Evolutionary conservation across 2,329 filamentous ascomycete genomes (phyloP).

Genomic region (Neofusicoccum sp.): DNA sequence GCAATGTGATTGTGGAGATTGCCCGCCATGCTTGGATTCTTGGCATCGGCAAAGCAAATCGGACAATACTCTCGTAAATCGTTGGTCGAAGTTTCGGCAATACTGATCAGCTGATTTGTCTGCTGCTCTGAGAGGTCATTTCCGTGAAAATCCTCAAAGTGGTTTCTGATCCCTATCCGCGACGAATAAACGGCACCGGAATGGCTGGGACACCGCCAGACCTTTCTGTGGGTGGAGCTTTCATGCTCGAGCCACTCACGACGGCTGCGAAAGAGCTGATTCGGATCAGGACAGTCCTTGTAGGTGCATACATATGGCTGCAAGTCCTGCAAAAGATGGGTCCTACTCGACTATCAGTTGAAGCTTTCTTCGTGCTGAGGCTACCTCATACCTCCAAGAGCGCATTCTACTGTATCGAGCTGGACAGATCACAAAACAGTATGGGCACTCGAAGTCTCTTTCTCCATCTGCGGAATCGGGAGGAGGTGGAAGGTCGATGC

Average conservation of each 20-base stretch:
- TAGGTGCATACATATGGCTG: constrained; percentile 40
- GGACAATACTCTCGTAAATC: constrained; percentile 33
- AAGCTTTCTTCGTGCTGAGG: background rate
- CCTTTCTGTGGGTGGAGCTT: constrained; percentile 33
- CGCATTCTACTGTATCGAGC: constrained; percentile 34
- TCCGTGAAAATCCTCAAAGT: constrained; percentile 30
- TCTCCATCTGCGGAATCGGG: constrained; percentile 32
- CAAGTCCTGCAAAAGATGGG: constrained; percentile 36
- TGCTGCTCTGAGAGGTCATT: constrained; percentile 31
- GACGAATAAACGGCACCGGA: constrained; percentile 29
- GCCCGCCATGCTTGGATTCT: constrained; percentile 22
- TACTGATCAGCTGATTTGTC: constrained; percentile 29
- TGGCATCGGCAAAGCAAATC: constrained; percentile 29
- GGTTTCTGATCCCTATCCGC: constrained; percentile 27
- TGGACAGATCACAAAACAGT: constrained; percentile 40
- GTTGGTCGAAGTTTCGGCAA: constrained; percentile 33
- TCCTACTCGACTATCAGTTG: constrained; percentile 19
- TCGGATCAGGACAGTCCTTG: constrained; percentile 27
- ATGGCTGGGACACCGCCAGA: constrained; percentile 38
- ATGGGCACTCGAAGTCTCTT: constrained; percentile 39
- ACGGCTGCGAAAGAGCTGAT: constrained; percentile 36
- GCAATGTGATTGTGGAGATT: constrained; percentile 34
- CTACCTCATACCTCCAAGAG: constrained; percentile 27
- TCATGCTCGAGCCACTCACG: constrained; percentile 39
- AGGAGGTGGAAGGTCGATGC: constrained; percentile 34